Percentiles rank a stretch among this genome's conserved stretches.
phyloP scores from a whole-genome alignment of 352 stramenopile genomes.

The Phytophthora quininea region DNA sequence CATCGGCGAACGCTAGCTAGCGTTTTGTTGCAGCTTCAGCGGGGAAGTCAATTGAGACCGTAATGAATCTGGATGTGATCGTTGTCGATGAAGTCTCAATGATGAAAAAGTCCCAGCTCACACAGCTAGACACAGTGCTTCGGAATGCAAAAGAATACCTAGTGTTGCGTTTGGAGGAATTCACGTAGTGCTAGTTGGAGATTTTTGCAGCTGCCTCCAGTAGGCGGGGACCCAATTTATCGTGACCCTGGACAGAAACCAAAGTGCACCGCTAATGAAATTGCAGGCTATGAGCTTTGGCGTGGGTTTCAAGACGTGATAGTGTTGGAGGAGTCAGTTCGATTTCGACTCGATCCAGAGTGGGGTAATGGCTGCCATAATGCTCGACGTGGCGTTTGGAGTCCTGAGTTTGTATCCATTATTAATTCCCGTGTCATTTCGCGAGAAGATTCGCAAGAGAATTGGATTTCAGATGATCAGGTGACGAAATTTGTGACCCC shows the following conservation, averaged over 20 bases:
- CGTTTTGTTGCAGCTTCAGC: neutral
- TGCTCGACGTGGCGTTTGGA: constrained; percentile 3
- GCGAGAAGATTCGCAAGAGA: neutral
- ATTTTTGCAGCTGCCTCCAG: constrained; percentile 1
- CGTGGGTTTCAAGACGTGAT: neutral
- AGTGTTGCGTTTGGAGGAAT: constrained; percentile 5
- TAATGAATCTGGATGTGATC: neutral
- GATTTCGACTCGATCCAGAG: constrained; percentile 7
- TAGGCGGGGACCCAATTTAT: constrained; percentile 2
- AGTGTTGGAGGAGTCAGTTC: constrained; percentile 8
- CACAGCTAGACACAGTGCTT: neutral
- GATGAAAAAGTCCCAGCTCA: neutral
- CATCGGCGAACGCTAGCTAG: neutral
- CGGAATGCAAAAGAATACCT: neutral
- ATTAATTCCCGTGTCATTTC: constrained; percentile 7
- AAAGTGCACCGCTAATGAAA: neutral
- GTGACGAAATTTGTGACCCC: neutral
- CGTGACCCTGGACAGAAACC: neutral
- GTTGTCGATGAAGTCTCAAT: neutral
- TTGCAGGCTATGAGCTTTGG: constrained; percentile 5
- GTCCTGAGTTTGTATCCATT: neutral
- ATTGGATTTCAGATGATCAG: neutral
- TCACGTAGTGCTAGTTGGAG: neutral
- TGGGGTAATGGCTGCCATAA: constrained; percentile 2
- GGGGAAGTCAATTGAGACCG: neutral